These are phyloP conservation scores for Asclepias syriaca DNA, from an alignment of 257 asterid species.

Conservation along the genomic window DNA sequence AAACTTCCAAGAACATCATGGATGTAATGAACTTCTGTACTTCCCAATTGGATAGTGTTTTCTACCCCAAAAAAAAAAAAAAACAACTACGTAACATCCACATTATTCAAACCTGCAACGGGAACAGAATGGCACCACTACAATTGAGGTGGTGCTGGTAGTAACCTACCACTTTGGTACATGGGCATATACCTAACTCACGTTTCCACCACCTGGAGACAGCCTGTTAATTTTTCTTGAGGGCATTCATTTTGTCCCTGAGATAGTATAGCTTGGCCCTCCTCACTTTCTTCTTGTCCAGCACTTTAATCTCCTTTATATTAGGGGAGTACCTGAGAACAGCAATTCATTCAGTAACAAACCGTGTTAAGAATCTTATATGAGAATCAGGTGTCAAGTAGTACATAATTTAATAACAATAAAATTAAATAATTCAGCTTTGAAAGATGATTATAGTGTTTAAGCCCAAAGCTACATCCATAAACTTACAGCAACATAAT, in stretches of 20 bases:
- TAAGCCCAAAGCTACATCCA: not conserved
- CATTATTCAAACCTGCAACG: not conserved
- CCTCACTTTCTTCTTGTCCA: slow-evolving; percentile 93
- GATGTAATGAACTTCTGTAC: not conserved
- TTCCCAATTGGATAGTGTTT: not conserved
- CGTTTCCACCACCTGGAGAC: slow-evolving; percentile 10
- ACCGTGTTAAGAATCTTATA: not conserved
- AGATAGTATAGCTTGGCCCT: slow-evolving; percentile 98
- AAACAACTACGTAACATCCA: not conserved
- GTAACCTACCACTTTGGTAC: not conserved
- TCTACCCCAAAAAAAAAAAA: not conserved
- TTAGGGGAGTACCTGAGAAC: slow-evolving; percentile 88
- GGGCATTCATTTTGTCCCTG: slow-evolving; percentile 85
- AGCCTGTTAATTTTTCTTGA: slow-evolving; percentile 48
- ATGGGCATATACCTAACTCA: not conserved
- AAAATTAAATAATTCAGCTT: not conserved
- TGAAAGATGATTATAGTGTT: not conserved
- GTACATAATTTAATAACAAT: not conserved
- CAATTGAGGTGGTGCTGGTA: not conserved
- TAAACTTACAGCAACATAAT: not conserved
- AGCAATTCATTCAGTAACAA: slow-evolving; percentile 14
- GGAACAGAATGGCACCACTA: not conserved
- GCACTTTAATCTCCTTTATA: slow-evolving; percentile 83
- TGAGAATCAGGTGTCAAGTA: not conserved
- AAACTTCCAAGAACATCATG: not conserved